Evolutionary conservation across 345 rosid species (phyloP).

Genomic region (Populus pruinosa): DNA sequence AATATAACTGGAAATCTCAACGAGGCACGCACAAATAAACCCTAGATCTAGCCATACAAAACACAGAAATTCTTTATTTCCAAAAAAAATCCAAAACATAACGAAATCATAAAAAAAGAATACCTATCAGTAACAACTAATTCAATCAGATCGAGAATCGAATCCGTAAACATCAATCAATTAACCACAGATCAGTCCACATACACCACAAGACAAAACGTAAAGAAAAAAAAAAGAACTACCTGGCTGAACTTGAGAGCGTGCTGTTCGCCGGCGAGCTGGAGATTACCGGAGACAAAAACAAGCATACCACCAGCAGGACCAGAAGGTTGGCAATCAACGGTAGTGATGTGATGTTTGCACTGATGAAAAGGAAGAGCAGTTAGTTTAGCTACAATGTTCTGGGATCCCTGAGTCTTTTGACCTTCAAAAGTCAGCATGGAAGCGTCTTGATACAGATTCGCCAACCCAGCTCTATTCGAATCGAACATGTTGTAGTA

Average conservation of each 20-base stretch:
- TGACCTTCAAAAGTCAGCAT: slow-evolving; percentile 97
- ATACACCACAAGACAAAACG: neutral
- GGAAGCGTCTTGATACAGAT: slow-evolving; percentile 74
- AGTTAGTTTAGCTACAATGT: slow-evolving; percentile 79
- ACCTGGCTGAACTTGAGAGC: slow-evolving; percentile 98
- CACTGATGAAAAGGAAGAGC: slow-evolving; percentile 92
- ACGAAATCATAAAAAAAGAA: too few species aligned
- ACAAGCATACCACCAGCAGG: slow-evolving; percentile 87
- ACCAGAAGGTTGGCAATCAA: slow-evolving; percentile 98
- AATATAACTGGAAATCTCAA: neutral
- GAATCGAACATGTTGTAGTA: slow-evolving; percentile 83
- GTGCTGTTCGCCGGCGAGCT: slow-evolving; percentile 88
- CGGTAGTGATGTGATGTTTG: slow-evolving; percentile 74
- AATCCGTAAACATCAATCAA: neutral
- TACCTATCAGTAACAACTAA: neutral
- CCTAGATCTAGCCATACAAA: slow-evolving; percentile 16
- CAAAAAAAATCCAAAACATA: neutral
- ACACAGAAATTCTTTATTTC: neutral
- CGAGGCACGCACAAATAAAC: neutral
- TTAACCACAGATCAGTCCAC: neutral
- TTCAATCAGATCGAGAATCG: neutral
- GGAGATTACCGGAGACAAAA: slow-evolving; percentile 85
- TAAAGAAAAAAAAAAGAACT: neutral
- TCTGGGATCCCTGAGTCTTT: slow-evolving; percentile 74
- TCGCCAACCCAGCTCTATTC: slow-evolving; percentile 56